Evolutionary conservation across 2,329 filamentous ascomycete species (phyloP).

Genomic region (Neonectria magnoliae): DNA sequence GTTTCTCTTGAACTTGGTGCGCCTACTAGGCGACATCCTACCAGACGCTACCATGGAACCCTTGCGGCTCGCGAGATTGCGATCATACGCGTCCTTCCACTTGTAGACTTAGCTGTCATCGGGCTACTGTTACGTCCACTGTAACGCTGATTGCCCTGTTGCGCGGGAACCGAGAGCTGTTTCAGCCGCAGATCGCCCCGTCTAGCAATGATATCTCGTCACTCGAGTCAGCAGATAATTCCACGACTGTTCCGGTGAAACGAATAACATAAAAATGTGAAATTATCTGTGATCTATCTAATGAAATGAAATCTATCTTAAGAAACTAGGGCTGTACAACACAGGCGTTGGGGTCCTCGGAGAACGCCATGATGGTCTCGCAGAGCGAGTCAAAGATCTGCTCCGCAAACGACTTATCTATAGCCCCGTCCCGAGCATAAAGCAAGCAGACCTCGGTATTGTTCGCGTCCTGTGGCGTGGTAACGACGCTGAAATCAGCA

Average conservation of each 20-base stretch:
- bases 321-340: slow-evolving; percentile 4
- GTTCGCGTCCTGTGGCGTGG: slow-evolving; percentile 26
- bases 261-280: neutral
- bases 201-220: too few relatives aligned
- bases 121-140: too few relatives aligned
- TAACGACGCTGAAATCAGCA: slow-evolving; percentile 38
- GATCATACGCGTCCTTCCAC: too few relatives aligned
- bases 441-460: slow-evolving; percentile 34
- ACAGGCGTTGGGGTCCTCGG: neutral
- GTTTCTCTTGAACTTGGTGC: too few relatives aligned
- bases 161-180: too few relatives aligned
- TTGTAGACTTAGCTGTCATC: too few relatives aligned
- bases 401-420: slow-evolving; percentile 4
- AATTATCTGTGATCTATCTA: neutral
- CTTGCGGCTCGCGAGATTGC: too few relatives aligned
- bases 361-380: slow-evolving; percentile 20
- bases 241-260: neutral
- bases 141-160: too few relatives aligned
- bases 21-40: too few relatives aligned
- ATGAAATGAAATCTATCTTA: slow-evolving; percentile 1
- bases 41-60: too few relatives aligned
- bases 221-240: neutral
- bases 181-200: too few relatives aligned
- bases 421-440: slow-evolving; percentile 21
- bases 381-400: slow-evolving; percentile 29